Base-by-base conservation (phyloP, 768 basidiomycete species). In the Leccinum variicolor region DNA sequence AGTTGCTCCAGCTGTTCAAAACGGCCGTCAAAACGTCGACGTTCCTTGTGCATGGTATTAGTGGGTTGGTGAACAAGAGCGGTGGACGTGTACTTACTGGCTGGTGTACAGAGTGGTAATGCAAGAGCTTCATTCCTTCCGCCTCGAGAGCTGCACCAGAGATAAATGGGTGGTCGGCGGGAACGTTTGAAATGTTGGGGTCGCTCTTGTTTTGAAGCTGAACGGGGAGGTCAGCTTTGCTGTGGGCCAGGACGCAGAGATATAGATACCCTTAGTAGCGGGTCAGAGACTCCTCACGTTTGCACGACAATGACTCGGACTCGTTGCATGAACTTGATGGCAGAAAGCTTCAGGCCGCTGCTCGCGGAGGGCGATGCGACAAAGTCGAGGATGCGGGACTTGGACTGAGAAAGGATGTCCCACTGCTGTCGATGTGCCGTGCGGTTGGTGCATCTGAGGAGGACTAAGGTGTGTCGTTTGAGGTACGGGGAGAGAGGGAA, bases 261-360 rank as follows among this genome's bases (percentile, higher is more conserved):
- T 41, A 57, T 8, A 52, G 39, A 57, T 75, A 98, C 97, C 79
- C 97, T 81, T 1, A 23, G 23, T 1, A 23, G 23, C 57, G 97
- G 97, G 75, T 99, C 97, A 31, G 87, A 87, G 56, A 89, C 76
- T 0, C 91, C 91, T 52, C 92, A 84, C 49, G 92, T 94, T 66
- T 98, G 94, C 1, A 96, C 88, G 62, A 98, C 80, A 53, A 98
- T 84, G 51, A 92, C 86, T 62, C 87, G 84, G 51, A 92, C 86
- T 62, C 87, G 84, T 72, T 98, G 95, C 65, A 92, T 79, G 74
- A 94, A 95, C 78, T 98, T 98, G 78, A 96, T 82, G 14, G 92
- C 87, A 7, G 87, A 86, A 17, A 94, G 71, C 69, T 83, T 87
- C 49, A 93, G 77, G 28, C 97, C 96, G 23, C 72, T 70, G 60